Evolutionary conservation across 768 basidiomycete genomes (phyloP).

Genomic region (Suillus americanus): DNA sequence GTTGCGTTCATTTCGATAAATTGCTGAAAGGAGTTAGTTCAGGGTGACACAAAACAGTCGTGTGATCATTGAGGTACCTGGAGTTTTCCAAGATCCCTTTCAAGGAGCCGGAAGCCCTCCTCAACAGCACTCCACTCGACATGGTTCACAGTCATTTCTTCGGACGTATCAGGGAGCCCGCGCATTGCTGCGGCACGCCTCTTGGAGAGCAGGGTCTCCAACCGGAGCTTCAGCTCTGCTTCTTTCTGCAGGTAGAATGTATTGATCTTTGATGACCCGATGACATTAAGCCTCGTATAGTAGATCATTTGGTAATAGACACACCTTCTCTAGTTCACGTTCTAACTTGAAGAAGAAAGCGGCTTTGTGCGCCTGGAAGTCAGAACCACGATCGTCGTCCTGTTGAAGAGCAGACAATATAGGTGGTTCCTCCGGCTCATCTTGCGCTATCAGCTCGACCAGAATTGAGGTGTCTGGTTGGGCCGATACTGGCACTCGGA

Average conservation of each 20-base stretch:
- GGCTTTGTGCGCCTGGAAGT: slow-evolving; percentile 93
- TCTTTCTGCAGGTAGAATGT: slow-evolving; percentile 97
- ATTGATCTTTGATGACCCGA: slow-evolving; percentile 71
- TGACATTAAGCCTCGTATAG: slow-evolving; percentile 7
- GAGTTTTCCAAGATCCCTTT: slow-evolving; percentile 91
- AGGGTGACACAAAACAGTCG: slow-evolving; percentile 15
- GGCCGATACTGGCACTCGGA: slow-evolving; percentile 26
- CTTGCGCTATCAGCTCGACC: slow-evolving; percentile 20
- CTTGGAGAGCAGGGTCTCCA: slow-evolving; percentile 92
- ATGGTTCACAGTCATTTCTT: slow-evolving; percentile 55
- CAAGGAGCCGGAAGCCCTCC: slow-evolving; percentile 92
- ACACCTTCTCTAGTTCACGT: slow-evolving; percentile 93
- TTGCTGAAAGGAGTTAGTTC: slow-evolving; percentile 54
- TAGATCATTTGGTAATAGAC: slow-evolving; percentile 15
- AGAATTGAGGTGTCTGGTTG: slow-evolving; percentile 18
- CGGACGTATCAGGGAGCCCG: slow-evolving; percentile 65
- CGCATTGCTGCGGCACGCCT: slow-evolving; percentile 79
- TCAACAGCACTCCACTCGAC: slow-evolving; percentile 96
- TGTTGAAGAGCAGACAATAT: slow-evolving; percentile 61
- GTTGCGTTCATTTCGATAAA: slow-evolving; percentile 97
- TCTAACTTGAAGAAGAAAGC: slow-evolving; percentile 99
- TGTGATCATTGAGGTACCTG: slow-evolving; percentile 55
- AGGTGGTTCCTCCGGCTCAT: slow-evolving; percentile 51
- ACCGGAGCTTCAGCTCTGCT: slow-evolving; percentile 86
- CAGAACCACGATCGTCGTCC: slow-evolving; percentile 74